A percentile compares a stretch with the other conserved stretches of the same genome.
Conservation (phyloP, 768 basidiomycete species). For the Termitomyces sp. region DNA sequence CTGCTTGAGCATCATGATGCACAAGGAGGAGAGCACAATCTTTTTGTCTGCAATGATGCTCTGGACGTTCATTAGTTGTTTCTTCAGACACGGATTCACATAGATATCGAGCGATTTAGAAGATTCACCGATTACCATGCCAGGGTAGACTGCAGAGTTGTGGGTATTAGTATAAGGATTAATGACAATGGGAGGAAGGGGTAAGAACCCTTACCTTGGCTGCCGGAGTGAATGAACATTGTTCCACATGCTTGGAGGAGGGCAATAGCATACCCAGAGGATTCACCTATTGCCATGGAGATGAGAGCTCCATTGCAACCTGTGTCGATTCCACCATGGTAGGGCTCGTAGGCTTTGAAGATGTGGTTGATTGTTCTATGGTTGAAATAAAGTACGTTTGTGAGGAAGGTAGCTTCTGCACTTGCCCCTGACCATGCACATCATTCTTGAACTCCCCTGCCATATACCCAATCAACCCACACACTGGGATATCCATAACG, state of each 20-base stretch:
- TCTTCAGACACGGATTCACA: conserved; percentile 44
- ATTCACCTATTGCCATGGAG: conserved; percentile 39
- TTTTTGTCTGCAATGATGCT: no score
- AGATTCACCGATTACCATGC: conserved; percentile 47
- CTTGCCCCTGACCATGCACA: conserved; percentile 43
- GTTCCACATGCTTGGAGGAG: conserved; percentile 42
- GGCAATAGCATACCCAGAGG: conserved; percentile 42
- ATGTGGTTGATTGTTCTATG: no score
- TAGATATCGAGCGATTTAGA: conserved; percentile 40
- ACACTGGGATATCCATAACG: conserved; percentile 41
- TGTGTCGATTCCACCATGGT: conserved; percentile 37
- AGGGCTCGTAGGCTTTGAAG: conserved; percentile 43
- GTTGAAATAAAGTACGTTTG: neutral
- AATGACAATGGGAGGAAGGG: neutral
- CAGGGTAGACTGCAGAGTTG: no score
- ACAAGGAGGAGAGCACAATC: conserved; percentile 38
- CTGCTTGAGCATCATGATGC: conserved; percentile 39
- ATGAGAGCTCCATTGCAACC: conserved; percentile 43
- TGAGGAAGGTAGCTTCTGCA: neutral
- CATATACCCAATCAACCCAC: conserved; percentile 47
- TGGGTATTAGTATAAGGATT: no score
- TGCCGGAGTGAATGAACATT: conserved; percentile 38
- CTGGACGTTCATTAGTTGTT: no score
- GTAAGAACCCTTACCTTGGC: conserved; percentile 25
- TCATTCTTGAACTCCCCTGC: conserved; percentile 48